Evolutionary conservation across 2,329 filamentous ascomycete genomes (phyloP).

Genomic region (Colletotrichum falcatum): DNA sequence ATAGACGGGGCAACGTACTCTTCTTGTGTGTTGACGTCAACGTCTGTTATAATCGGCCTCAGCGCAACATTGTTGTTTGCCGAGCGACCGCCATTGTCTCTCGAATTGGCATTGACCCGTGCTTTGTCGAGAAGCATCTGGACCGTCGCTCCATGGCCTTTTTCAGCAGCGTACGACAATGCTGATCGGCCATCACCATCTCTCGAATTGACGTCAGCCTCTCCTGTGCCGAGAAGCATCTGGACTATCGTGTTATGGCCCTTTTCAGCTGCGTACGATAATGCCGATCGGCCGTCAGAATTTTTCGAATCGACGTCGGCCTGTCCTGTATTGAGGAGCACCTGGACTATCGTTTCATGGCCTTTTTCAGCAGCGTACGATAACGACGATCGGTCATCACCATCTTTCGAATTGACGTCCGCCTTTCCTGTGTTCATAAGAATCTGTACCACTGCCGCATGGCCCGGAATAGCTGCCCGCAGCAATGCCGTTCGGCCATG

Average conservation of each 20-base stretch:
- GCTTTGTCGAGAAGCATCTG: neutral
- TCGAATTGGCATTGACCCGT: neutral
- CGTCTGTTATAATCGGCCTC: neutral
- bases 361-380: too few species aligned
- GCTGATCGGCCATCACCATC: neutral
- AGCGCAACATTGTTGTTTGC: neutral
- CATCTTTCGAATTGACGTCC: neutral
- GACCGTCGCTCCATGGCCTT: fast-evolving
- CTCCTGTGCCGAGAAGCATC: neutral
- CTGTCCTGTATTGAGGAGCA: neutral
- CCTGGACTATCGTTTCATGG: neutral
- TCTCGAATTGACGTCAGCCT: too few species aligned
- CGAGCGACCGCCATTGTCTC: neutral
- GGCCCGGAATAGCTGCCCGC: neutral
- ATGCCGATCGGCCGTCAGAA: neutral
- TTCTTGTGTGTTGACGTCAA: neutral
- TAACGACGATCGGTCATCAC: neutral
- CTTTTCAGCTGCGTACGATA: neutral
- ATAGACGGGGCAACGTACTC: neutral
- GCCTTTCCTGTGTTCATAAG: neutral
- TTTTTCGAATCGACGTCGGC: neutral
- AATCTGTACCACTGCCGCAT: neutral
- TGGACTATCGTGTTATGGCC: neutral
- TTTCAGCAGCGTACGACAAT: neutral
- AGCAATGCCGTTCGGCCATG: neutral